Base-by-base conservation (phyloP, 140 eudicot genomes). In the Stevia rebaudiana region DNA sequence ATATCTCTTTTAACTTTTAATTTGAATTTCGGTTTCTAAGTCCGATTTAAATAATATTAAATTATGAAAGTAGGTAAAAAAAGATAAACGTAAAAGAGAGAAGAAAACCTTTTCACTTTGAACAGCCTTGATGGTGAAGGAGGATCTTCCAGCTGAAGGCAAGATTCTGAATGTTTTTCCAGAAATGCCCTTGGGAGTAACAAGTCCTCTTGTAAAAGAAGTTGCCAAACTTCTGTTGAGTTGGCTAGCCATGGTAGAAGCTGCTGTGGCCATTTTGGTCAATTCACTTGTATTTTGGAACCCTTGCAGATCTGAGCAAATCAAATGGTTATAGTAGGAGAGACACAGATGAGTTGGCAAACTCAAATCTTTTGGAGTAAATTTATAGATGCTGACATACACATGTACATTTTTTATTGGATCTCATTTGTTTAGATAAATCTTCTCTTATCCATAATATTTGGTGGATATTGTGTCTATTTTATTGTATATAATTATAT, bases 161-260 rank as follows among this genome's bases (percentile, higher is more conserved):
- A 74, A 71, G 56, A 71, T 77, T 74, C 70, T 72, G 56, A 85
- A 72, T 30, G 91, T 83, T 72, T 86, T 65, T 13, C 88, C 92
- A 56, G 92, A 79, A 67, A 86, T 77, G 57, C 92, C 97, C 81
- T 74, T 83, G n/a, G 95, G 95, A 43, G 65, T 71, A 33, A 63
- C 63, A 13, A 81, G 79, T 42, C 74, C 66, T 54, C 78, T 78
- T 28, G 60, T 59, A 1, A 77, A 67, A 18, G 86, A 72, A 44
- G 92, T 59, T 30, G 86, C 72, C 64, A 80, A 70, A 39, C 78
- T 79, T 70, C 81, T 79, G 81, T 82, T 84, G 19, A 91, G 86
- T 63, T 87, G 95, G 89, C 88, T 91, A 33, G 96, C 82, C 91
- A 87, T 91, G 64, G 95, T 73, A 33, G 94, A 82, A 31, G 80